A percentile compares a stretch with the other conserved stretches of the same genome.
Conservation (phyloP, 1,284 basidiomycete species). For the Boletus semigastroideus region DNA sequence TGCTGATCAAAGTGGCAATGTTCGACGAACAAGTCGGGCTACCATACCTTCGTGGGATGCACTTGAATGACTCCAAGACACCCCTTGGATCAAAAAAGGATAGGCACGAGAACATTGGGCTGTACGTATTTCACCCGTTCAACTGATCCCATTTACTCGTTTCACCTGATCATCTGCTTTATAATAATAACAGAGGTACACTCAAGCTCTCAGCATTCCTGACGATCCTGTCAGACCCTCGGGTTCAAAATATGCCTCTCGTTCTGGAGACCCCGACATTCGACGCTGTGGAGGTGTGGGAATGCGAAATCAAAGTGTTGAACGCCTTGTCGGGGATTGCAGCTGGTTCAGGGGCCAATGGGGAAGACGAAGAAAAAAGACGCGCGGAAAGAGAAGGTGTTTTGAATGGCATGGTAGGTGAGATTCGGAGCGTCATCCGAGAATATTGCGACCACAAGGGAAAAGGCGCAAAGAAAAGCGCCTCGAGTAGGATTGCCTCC, state of each 20-base stretch:
- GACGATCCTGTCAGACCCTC: constrained; percentile 67
- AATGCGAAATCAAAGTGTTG: constrained; percentile 65
- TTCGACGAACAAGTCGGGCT: constrained; percentile 73
- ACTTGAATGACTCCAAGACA: constrained; percentile 83
- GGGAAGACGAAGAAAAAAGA: background rate
- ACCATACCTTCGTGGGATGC: constrained; percentile 75
- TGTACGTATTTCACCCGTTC: constrained; percentile 42
- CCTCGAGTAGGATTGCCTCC: background rate
- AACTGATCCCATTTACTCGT: background rate
- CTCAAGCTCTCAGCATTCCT: constrained; percentile 67
- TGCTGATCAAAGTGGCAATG: constrained; percentile 46
- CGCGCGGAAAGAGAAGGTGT: background rate
- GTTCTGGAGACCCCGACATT: constrained; percentile 80
- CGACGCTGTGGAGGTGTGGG: constrained; percentile 67
- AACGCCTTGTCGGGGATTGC: constrained; percentile 43
- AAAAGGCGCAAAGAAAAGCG: constrained; percentile 1
- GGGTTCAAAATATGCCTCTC: constrained; percentile 71
- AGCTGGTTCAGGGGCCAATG: background rate
- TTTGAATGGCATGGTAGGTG: constrained; percentile 12
- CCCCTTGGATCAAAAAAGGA: constrained; percentile 67
- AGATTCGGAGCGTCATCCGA: constrained; percentile 16
- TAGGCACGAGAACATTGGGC: constrained; percentile 81
- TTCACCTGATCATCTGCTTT: background rate
- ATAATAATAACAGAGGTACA: constrained; percentile 58
- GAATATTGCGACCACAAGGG: constrained; percentile 15